phyloP scores from a whole-genome alignment of 257 asterid species.

The Lavandula angustifolia region DNA sequence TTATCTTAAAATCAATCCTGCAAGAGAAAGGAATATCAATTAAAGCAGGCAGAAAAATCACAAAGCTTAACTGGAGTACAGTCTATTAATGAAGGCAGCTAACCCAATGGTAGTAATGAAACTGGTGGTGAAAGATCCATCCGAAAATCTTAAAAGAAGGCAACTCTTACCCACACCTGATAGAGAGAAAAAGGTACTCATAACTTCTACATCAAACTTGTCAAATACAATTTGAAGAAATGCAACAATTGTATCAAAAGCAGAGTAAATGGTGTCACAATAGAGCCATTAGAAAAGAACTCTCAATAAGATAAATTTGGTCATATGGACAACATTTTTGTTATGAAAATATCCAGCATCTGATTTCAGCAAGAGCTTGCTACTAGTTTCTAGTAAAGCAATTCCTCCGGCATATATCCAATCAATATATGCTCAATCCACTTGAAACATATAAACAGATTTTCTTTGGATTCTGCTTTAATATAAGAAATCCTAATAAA shows the following conservation, averaged over 20 bases:
- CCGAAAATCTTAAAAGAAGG: constrained; percentile 95
- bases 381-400: not conserved
- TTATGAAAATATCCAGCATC: not conserved
- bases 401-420: constrained; percentile 9
- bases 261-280: not conserved
- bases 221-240: constrained; percentile 16
- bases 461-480: not conserved
- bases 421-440: constrained; percentile 14
- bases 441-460: constrained; percentile 4
- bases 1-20: constrained; percentile 70
- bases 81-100: constrained; percentile 26
- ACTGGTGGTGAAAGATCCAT: constrained; percentile 98
- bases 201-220: constrained; percentile 16
- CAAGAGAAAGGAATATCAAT: constrained; percentile 28
- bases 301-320: not conserved
- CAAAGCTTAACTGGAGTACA: constrained; percentile 12
- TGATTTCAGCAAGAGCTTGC: not conserved
- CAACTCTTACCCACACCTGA: constrained; percentile 97
- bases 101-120: constrained; percentile 88
- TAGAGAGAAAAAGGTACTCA: constrained; percentile 11
- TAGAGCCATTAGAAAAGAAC: not conserved
- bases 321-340: not conserved
- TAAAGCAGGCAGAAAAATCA: constrained; percentile 15
- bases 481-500: not conserved
- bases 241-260: constrained; percentile 17